phyloP scores from a whole-genome alignment of 2,329 filamentous ascomycete species.

The Nigrospora osmanthi region DNA sequence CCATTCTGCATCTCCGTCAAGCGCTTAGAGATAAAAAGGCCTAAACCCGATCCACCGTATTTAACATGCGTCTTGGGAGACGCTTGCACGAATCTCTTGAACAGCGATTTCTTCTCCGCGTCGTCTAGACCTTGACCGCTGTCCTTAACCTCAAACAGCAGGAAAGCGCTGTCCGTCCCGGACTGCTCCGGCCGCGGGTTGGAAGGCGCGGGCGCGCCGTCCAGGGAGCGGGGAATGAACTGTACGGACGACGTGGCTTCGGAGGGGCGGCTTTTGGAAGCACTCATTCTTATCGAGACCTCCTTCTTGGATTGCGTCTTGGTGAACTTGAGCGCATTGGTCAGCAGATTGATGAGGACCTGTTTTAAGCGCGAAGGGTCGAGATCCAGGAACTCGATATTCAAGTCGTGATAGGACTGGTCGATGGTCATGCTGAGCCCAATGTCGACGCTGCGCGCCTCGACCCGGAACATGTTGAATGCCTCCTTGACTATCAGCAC shows the following conservation, averaged over 20 bases:
- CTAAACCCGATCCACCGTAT: slow-evolving; percentile 61
- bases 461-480: slow-evolving; percentile 70
- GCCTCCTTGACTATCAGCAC: slow-evolving; percentile 57
- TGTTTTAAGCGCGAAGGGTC: slow-evolving; percentile 70
- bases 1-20: slow-evolving; percentile 69
- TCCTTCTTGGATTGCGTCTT: slow-evolving; percentile 53
- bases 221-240: slow-evolving; percentile 51
- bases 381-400: slow-evolving; percentile 61
- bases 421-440: slow-evolving; percentile 60
- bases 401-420: slow-evolving; percentile 52
- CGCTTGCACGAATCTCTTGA: slow-evolving; percentile 60
- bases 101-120: slow-evolving; percentile 56
- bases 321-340: slow-evolving; percentile 56
- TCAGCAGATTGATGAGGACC: slow-evolving; percentile 67
- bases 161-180: slow-evolving; percentile 49
- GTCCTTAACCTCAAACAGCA: slow-evolving; percentile 64
- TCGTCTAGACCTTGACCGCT: slow-evolving; percentile 56
- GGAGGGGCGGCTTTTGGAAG: slow-evolving; percentile 31
- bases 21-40: slow-evolving; percentile 67
- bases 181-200: slow-evolving; percentile 19
- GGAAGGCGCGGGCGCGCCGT: slow-evolving; percentile 25
- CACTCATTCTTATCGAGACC: slow-evolving; percentile 41
- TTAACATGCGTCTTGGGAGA: slow-evolving; percentile 61
- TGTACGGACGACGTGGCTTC: slow-evolving; percentile 42
- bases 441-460: slow-evolving; percentile 64